Evolutionary conservation across 2,329 filamentous ascomycete species (phyloP).

Genomic region (Xylaria hypoxylon): DNA sequence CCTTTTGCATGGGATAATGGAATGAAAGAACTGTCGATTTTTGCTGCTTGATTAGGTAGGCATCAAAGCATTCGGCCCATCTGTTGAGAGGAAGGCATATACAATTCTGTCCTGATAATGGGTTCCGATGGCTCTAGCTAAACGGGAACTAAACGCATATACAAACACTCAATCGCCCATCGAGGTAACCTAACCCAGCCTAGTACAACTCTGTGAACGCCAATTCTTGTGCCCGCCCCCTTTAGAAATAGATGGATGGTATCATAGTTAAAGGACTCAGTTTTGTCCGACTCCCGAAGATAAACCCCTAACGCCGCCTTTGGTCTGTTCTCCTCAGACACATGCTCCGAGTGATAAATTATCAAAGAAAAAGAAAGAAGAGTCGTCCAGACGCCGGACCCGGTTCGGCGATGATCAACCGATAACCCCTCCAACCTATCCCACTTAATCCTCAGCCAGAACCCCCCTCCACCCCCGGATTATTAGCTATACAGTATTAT

Average conservation of each 20-base stretch:
- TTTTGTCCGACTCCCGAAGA: constrained; percentile 19
- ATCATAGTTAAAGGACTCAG: constrained; percentile 27
- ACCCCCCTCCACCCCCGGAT: no score
- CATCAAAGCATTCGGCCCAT: constrained; percentile 8
- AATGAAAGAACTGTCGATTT: neutral
- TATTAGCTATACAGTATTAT: constrained; percentile 28
- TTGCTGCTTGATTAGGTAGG: constrained; percentile 1
- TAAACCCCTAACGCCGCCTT: constrained; percentile 34
- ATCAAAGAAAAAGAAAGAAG: neutral
- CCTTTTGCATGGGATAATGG: neutral
- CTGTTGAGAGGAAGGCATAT: constrained; percentile 9
- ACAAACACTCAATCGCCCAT: constrained; percentile 1
- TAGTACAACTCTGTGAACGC: constrained; percentile 19
- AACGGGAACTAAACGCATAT: constrained; percentile 6
- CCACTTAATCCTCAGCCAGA: constrained; percentile 6
- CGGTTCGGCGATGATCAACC: constrained; percentile 11
- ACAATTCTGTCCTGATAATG: constrained; percentile 14
- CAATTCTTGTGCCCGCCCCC: constrained; percentile 9
- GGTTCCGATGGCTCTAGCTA: constrained; percentile 15
- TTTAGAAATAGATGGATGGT: constrained; percentile 23
- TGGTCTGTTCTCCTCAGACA: constrained; percentile 30
- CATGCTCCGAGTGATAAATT: constrained; percentile 17
- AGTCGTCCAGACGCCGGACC: constrained; percentile 19
- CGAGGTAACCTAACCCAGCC: constrained; percentile 12
- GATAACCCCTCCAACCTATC: constrained; percentile 21